These are phyloP conservation scores for Rhodamnia argentea DNA, from an alignment of 345 rosid species.

Conservation along the genomic window DNA sequence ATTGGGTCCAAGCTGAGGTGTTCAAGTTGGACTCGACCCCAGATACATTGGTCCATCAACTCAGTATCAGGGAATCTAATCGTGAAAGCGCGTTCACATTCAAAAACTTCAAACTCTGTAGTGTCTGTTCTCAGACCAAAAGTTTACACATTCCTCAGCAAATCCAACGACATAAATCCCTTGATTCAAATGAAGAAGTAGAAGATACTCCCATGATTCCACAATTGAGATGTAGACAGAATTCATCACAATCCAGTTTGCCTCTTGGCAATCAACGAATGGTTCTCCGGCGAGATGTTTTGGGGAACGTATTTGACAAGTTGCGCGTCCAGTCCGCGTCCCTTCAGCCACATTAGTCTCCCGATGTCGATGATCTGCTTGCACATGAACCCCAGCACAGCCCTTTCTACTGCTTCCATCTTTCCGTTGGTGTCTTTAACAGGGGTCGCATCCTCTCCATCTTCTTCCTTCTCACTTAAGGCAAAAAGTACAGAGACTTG, in stretches of 20 bases:
- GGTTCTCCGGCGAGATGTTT: constrained; percentile 73
- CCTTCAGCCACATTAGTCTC: constrained; percentile 66
- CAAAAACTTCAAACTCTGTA: neutral
- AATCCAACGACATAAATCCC: too few relatives aligned
- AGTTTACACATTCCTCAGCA: neutral
- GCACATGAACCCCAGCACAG: constrained; percentile 74
- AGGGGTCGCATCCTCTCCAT: constrained; percentile 14
- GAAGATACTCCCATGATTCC: neutral
- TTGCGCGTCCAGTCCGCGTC: constrained; percentile 38
- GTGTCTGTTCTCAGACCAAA: neutral
- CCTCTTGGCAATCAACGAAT: constrained; percentile 44
- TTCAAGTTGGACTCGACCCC: neutral
- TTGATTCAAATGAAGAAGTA: neutral
- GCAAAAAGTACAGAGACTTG: neutral
- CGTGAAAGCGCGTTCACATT: neutral
- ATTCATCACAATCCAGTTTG: neutral
- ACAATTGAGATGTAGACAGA: neutral
- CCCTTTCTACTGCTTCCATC: constrained; percentile 63
- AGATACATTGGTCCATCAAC: neutral
- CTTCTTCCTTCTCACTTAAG: constrained; percentile 29
- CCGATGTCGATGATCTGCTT: constrained; percentile 77
- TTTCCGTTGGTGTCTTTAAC: constrained; percentile 52
- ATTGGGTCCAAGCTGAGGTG: neutral
- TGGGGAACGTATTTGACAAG: constrained; percentile 70
- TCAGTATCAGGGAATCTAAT: neutral